These are phyloP conservation scores for Primulina tabacum DNA, from an alignment of 257 asterid genomes.

Conservation along the genomic window DNA sequence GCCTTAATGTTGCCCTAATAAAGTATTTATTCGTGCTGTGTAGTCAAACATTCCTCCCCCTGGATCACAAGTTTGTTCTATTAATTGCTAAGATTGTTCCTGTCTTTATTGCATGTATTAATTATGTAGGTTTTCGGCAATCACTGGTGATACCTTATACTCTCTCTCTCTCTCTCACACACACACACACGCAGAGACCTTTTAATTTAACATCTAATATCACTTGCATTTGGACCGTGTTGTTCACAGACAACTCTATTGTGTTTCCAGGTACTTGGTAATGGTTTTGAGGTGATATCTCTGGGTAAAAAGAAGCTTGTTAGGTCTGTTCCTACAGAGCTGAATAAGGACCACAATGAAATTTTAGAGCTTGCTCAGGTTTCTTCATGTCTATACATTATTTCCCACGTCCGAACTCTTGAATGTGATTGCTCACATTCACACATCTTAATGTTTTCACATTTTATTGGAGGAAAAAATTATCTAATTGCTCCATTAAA, in stretches of 20 bases:
- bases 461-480: neutral
- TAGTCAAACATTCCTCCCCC: neutral
- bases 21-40: neutral
- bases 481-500: neutral
- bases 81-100: conserved; percentile 1
- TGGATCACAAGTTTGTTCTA: neutral
- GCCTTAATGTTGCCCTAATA: neutral
- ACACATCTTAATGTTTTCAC: neutral
- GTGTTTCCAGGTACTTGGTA: conserved; percentile 72
- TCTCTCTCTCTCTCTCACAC: too few relatives aligned
- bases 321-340: conserved; percentile 95
- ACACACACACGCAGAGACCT: too few relatives aligned
- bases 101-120: neutral
- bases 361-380: conserved; percentile 98
- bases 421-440: neutral
- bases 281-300: conserved; percentile 93
- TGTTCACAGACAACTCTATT: neutral
- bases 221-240: conserved; percentile 5
- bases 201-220: conserved; percentile 1
- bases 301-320: conserved; percentile 88
- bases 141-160: neutral
- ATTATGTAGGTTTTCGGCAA: neutral
- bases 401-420: conserved; percentile 20
- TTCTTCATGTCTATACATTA: conserved; percentile 20
- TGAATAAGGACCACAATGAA: conserved; percentile 96